A percentile compares a stretch with the other conserved stretches of the same genome.
phyloP scores from a whole-genome alignment of 2,329 filamentous ascomycete genomes.

The Hirsutella minnesotensis region DNA sequence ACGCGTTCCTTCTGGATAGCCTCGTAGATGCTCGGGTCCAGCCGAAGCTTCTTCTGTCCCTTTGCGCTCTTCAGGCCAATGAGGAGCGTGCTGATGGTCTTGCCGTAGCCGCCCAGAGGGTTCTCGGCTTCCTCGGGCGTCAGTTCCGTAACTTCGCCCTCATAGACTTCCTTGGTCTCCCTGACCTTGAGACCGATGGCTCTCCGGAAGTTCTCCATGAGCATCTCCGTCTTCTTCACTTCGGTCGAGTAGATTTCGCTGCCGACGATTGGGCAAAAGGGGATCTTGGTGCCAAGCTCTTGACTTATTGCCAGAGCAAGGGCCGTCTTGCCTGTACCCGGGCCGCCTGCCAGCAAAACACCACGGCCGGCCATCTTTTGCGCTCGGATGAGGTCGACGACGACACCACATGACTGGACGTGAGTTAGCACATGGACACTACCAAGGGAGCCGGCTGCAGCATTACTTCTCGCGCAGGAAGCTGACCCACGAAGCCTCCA shows the following conservation, averaged over 20 bases:
- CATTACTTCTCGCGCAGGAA: conserved; percentile 72
- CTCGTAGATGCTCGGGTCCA: conserved; percentile 98
- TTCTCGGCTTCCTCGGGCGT: conserved; percentile 98
- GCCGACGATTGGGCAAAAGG: conserved; percentile 95
- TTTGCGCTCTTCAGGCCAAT: conserved; percentile 92
- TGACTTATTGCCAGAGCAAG: conserved; percentile 91
- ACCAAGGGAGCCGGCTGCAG: neutral
- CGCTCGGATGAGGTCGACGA: conserved; percentile 88
- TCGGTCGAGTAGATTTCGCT: conserved; percentile 97
- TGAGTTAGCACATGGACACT: conserved; percentile 7
- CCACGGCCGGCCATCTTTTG: conserved; percentile 98
- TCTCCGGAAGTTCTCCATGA: conserved; percentile 98
- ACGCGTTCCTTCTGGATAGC: conserved; percentile 98
- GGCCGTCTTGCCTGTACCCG: conserved; percentile 94
- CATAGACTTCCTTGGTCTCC: conserved; percentile 98
- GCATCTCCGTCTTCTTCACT: conserved; percentile 97
- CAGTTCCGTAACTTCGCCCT: conserved; percentile 95
- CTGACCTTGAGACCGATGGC: conserved; percentile 94
- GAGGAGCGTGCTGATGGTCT: conserved; percentile 91
- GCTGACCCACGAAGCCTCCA: conserved; percentile 83
- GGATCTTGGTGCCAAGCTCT: conserved; percentile 94
- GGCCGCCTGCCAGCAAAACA: conserved; percentile 84
- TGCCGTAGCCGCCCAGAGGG: conserved; percentile 88
- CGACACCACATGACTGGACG: conserved; percentile 74
- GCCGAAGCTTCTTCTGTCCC: conserved; percentile 92